phyloP scores from a whole-genome alignment of 1,284 basidiomycete species.

The Microbotryum intermedium region DNA sequence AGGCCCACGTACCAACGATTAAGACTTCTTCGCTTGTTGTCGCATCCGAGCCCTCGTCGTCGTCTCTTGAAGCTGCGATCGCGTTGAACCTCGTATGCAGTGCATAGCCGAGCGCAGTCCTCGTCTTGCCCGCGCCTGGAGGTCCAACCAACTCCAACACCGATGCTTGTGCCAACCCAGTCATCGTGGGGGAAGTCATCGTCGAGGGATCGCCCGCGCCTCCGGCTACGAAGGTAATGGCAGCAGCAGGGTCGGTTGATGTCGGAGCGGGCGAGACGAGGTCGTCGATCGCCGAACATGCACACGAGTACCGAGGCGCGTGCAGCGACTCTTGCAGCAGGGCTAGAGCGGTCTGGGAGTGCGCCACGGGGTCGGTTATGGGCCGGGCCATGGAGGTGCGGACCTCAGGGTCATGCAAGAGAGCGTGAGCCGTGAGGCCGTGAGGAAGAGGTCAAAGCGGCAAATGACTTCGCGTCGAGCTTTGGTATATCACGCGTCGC shows the following conservation, averaged over 20 bases:
- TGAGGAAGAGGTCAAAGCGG: too few species aligned
- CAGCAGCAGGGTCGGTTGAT: too few species aligned
- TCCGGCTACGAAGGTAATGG: too few species aligned
- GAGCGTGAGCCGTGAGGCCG: too few species aligned
- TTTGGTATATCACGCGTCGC: not conserved
- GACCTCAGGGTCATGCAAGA: not conserved
- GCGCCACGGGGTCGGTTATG: not conserved
- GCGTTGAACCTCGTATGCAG: conserved; percentile 6
- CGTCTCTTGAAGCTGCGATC: not conserved
- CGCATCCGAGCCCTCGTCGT: not conserved
- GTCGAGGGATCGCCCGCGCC: too few species aligned
- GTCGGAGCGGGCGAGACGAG: not conserved
- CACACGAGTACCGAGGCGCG: not conserved
- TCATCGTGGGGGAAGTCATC: not conserved
- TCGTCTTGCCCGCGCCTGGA: conserved; percentile 22
- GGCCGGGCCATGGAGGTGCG: not conserved
- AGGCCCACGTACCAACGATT: conserved; percentile 9
- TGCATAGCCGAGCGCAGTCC: conserved; percentile 11
- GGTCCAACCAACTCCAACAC: conserved; percentile 22
- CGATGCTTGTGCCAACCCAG: conserved; percentile 3
- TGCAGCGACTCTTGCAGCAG: not conserved
- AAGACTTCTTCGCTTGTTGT: conserved; percentile 9
- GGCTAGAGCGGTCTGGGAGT: not conserved
- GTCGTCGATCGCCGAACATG: not conserved
- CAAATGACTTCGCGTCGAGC: too few species aligned